Base-by-base conservation (phyloP, 1,284 basidiomycete genomes). In the Cutaneotrichosporon mucoides region DNA sequence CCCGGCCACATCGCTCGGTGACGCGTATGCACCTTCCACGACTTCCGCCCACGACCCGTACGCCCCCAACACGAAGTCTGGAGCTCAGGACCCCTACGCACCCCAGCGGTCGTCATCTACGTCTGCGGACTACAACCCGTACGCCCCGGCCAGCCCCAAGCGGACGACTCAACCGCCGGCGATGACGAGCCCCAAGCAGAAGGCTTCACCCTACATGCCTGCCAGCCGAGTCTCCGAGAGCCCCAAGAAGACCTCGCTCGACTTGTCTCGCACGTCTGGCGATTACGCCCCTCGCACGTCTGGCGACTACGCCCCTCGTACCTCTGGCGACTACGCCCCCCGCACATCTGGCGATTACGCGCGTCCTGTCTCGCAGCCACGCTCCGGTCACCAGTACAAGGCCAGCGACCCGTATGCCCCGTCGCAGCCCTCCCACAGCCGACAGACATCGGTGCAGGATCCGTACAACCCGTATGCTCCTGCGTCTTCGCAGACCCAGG, bases 381-480 rank as follows among this genome's bases (percentile, higher is more conserved):
- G 34, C n/a, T n/a, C 42, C 34, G 15, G 6, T 9, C 52, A 48
- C 15, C 52, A 53, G 52, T 34, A 33, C 15, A n/a, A 33, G 2
- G 52, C n/a, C 34, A 36, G 52, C 52, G 42, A 53, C 33, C 34
- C 41, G 12, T 53, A 44, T 6, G 42, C 24, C 12, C 44, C 37
- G 38, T 24, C 24, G 24, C 24, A 24, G 24, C 24, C 24, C 24
- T 44, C 52, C 24, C 41, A 34, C 4, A 44, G 33, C 52, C 38
- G 52, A 10, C 24, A 34, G 34, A 36, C 42, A 6, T 51, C 49
- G 16, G 38, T 38, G 3, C 52, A 53, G 47, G 55, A 56, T 41
- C 41, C 55, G 38, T 59, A 59, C 53, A 59, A 59, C 38, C 58
- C 58, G 6, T 59, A 59, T 16, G 58, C 53, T 8, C 48, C 24